phyloP scores from a whole-genome alignment of 1,284 basidiomycete species.

The Pseudozyma flocculosa region DNA sequence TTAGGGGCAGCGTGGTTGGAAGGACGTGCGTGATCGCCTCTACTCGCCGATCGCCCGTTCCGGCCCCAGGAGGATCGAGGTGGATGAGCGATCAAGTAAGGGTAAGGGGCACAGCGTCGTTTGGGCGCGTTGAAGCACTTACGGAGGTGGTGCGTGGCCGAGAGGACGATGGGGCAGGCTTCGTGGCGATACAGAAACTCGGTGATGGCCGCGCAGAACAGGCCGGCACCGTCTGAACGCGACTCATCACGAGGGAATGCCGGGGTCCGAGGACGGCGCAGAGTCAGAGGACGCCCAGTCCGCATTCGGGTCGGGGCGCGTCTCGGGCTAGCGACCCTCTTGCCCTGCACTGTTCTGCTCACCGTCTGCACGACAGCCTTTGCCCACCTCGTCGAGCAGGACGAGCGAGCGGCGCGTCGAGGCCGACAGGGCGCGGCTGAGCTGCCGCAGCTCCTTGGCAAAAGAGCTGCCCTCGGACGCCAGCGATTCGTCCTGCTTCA shows the following conservation, averaged over 20 bases:
- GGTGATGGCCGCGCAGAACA: slow-evolving; percentile 28
- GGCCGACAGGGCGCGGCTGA: slow-evolving; percentile 21
- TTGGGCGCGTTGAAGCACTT: too few relatives aligned
- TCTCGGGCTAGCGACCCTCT: too few relatives aligned
- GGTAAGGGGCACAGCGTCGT: too few relatives aligned
- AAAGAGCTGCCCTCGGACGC: slow-evolving; percentile 34
- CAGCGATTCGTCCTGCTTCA: slow-evolving; percentile 35
- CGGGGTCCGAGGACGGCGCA: neutral
- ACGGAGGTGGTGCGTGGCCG: slow-evolving; percentile 34
- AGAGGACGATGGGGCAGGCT: slow-evolving; percentile 21
- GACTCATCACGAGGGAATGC: neutral
- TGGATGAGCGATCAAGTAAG: too few relatives aligned
- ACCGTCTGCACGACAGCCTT: slow-evolving; percentile 35
- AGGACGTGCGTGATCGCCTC: slow-evolving; percentile 28
- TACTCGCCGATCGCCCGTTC: neutral
- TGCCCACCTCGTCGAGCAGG: slow-evolving; percentile 32
- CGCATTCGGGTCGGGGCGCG: too few relatives aligned
- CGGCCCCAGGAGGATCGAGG: too few relatives aligned
- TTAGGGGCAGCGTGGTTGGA: slow-evolving; percentile 11
- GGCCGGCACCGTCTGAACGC: slow-evolving; percentile 22
- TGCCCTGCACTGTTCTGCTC: too few relatives aligned
- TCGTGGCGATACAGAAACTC: slow-evolving; percentile 22
- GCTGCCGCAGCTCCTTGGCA: slow-evolving; percentile 24
- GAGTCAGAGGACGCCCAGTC: too few relatives aligned
- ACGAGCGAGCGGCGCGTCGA: slow-evolving; percentile 26